phyloP scores from a whole-genome alignment of 176 grass and related monocot genomes.

The Cenchrus fungigraminus region DNA sequence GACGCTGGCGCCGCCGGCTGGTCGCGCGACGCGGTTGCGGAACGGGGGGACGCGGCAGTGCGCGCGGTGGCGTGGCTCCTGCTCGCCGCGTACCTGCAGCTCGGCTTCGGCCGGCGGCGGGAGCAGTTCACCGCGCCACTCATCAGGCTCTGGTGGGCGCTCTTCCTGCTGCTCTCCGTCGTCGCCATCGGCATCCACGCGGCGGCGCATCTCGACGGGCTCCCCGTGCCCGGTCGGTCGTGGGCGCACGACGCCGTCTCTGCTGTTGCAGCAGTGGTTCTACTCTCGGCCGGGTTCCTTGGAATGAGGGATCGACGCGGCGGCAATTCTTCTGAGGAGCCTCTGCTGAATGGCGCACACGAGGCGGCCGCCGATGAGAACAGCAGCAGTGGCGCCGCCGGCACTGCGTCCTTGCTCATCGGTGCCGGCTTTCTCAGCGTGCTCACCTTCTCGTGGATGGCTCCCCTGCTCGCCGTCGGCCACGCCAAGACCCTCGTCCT shows the following conservation, averaged over 20 bases:
- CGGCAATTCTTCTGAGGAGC: slow-evolving; percentile 47
- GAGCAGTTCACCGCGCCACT: slow-evolving; percentile 53
- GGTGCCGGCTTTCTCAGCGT: slow-evolving; percentile 66
- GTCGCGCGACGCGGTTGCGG: slow-evolving; percentile 33
- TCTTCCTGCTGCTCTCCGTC: slow-evolving; percentile 62
- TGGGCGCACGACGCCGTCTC: slow-evolving; percentile 65
- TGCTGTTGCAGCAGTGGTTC: slow-evolving; percentile 12
- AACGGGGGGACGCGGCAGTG: slow-evolving; percentile 40
- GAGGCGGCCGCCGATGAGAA: background rate
- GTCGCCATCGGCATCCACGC: slow-evolving; percentile 38
- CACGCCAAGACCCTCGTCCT: slow-evolving; percentile 63
- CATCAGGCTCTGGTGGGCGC: slow-evolving; percentile 66
- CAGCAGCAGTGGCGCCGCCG: background rate
- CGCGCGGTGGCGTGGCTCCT: slow-evolving; percentile 65
- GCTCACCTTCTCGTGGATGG: slow-evolving; percentile 86
- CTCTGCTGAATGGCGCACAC: slow-evolving; percentile 50
- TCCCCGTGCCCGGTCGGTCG: slow-evolving; percentile 26
- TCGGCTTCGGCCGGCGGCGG: slow-evolving; percentile 20
- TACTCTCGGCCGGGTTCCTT: slow-evolving; percentile 46
- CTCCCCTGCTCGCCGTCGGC: slow-evolving; percentile 58
- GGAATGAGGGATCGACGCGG: slow-evolving; percentile 16
- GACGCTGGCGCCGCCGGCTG: slow-evolving; percentile 19
- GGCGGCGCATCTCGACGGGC: slow-evolving; percentile 8
- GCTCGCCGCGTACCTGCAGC: slow-evolving; percentile 56
- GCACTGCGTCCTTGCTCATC: slow-evolving; percentile 53